Evolutionary conservation across 2,329 filamentous ascomycete genomes (phyloP).

Genomic region (Ophiocordyceps camponoti-floridani): DNA sequence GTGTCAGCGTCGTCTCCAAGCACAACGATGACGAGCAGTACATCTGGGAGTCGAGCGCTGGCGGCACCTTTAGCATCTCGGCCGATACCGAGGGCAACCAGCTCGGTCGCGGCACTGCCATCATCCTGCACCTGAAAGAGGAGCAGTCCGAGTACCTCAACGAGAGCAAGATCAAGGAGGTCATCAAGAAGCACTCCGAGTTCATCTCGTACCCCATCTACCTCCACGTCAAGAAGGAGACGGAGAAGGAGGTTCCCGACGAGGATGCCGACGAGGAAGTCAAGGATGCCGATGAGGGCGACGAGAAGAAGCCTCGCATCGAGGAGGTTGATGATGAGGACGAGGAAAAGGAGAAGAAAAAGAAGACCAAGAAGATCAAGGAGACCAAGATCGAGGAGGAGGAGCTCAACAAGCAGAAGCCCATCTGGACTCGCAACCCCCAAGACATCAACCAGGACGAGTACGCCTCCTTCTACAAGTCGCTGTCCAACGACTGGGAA

Average conservation of each 20-base stretch:
- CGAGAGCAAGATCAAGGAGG: slow-evolving; percentile 99
- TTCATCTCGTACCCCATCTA: slow-evolving; percentile 99
- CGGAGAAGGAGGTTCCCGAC: slow-evolving; percentile 94
- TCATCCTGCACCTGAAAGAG: slow-evolving; percentile 97
- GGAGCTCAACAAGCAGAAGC: slow-evolving; percentile 99
- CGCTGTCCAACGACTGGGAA: slow-evolving; percentile 99
- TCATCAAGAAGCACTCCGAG: slow-evolving; percentile 99
- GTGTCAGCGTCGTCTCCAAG: slow-evolving; percentile 90
- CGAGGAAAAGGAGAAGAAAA: slow-evolving; percentile 75
- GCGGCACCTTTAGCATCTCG: slow-evolving; percentile 88
- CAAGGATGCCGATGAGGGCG: slow-evolving; percentile 46
- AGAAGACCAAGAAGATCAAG: slow-evolving; percentile 99
- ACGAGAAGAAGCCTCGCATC: slow-evolving; percentile 90
- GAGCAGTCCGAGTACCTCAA: slow-evolving; percentile 98
- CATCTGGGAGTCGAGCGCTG: slow-evolving; percentile 95
- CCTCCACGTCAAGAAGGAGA: slow-evolving; percentile 98
- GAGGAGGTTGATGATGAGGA: slow-evolving; percentile 82
- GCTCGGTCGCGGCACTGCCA: slow-evolving; percentile 90
- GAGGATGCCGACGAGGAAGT: slow-evolving; percentile 69
- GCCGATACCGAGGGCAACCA: slow-evolving; percentile 81
- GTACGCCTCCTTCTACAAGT: slow-evolving; percentile 99
- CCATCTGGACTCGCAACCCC: slow-evolving; percentile 98
- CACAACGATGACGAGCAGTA: slow-evolving; percentile 99
- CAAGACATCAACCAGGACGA: slow-evolving; percentile 90
- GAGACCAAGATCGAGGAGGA: slow-evolving; percentile 98